phyloP scores from a whole-genome alignment of 768 basidiomycete species.

The Sistotremastrum niveocremeum region DNA sequence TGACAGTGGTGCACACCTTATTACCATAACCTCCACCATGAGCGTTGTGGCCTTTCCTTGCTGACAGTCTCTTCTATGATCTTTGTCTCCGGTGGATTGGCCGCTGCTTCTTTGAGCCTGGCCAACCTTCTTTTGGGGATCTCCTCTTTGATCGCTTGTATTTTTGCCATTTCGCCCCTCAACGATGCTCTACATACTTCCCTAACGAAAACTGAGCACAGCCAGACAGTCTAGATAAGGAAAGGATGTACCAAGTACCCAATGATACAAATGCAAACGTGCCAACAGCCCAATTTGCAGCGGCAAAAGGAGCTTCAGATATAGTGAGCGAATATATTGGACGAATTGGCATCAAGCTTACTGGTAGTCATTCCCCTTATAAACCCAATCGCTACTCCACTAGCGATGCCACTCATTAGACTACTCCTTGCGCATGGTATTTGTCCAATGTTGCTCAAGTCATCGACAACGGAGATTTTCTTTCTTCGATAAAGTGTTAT shows the following conservation, averaged over 20 bases:
- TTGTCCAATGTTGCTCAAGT: conserved; percentile 48
- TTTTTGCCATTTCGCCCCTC: too few relatives aligned
- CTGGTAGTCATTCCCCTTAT: conserved; percentile 54
- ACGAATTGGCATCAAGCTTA: conserved; percentile 21
- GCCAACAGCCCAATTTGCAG: conserved; percentile 69
- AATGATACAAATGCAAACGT: conserved; percentile 57
- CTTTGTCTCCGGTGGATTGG: too few relatives aligned
- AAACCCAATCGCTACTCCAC: conserved; percentile 63
- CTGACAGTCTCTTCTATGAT: too few relatives aligned
- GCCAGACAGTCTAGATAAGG: too few relatives aligned
- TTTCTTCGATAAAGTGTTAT: conserved; percentile 17
- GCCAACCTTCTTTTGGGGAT: too few relatives aligned
- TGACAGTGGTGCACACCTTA: too few relatives aligned
- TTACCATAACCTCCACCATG: too few relatives aligned
- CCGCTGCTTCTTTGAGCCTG: too few relatives aligned
- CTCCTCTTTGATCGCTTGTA: too few relatives aligned
- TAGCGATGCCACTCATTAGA: conserved; percentile 65
- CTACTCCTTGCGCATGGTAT: conserved; percentile 70
- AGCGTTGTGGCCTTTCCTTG: too few relatives aligned
- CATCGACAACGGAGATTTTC: conserved; percentile 35
- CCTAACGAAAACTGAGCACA: too few relatives aligned
- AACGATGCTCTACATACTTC: too few relatives aligned
- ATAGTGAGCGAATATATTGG: not conserved
- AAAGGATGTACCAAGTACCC: conserved; percentile 61
- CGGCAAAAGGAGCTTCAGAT: conserved; percentile 41